Evolutionary conservation across 1,139 yeast genomes (phyloP), one percentile per base, ranked within the genome.

Genomic region (Nematodospora anomalae): DNA sequence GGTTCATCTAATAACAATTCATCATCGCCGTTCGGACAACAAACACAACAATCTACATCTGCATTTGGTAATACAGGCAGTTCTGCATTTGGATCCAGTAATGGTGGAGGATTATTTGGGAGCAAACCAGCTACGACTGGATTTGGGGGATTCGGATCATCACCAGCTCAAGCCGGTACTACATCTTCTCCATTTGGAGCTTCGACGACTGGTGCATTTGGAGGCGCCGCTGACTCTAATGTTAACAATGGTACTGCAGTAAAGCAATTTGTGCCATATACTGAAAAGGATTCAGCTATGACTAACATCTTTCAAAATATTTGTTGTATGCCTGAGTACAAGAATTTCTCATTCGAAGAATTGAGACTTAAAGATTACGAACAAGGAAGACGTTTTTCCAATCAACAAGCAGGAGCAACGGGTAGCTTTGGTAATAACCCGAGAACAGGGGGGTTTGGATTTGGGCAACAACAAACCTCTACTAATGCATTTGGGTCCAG

Each of bases 291-390:
- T 52, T 62, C 80, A 13, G 67, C 77, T 3, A 67, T 74, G 1
- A 76, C 78, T 23, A 80, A 76, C 49, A 63, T 74, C 32, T 92
- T 74, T 60, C 89, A 90, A 57, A 81, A 80, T 50, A 81, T 94
- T 44, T 70, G 85, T 14, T 76, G 87, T 28, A 90, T 92, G 97
- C 96, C 95, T 10, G 95, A 88, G 54, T 92, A 92, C 58, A 73
- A 75, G 48, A 80, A 80, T 52, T 86, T 64, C 52, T 85, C 96
- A 1, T 77, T 83, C 52, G 97, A 90, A 59, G 98, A 92, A 58
- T 74, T 92, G 60, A 76, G 99, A 58, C 67, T 77, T 50, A 92
- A 85, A 59, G 99, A 92, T 62, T 92, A 92, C 57, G 80, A 81
- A 52, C 87, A 81, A 45, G 79, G 79, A 44, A 73, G 95, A 48